These are phyloP conservation scores for Lasiodiplodia citricola DNA, from an alignment of 2,329 filamentous ascomycete genomes.

Conservation along the genomic window DNA sequence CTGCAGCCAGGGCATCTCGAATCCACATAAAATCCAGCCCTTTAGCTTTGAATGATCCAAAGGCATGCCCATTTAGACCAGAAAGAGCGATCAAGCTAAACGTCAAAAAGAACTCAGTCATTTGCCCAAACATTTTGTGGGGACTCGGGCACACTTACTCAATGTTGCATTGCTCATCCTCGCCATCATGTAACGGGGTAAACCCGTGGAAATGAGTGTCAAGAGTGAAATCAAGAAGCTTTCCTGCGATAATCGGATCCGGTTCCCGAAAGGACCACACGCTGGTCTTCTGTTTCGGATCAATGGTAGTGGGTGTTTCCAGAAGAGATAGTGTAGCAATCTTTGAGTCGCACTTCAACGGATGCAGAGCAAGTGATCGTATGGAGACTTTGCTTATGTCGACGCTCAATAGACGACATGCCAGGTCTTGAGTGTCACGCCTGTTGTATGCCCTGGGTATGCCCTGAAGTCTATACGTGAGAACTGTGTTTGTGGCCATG, in stretches of 20 bases:
- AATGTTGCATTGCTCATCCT: not conserved
- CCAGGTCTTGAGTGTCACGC: not conserved
- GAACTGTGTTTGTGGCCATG: not conserved
- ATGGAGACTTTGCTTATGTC: not conserved
- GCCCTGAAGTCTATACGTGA: not conserved
- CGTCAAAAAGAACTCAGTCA: not conserved
- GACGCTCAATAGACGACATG: not conserved
- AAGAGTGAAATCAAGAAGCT: not conserved
- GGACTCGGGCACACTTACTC: not conserved
- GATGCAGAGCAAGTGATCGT: not conserved
- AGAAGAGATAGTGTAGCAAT: not conserved
- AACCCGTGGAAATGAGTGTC: not conserved
- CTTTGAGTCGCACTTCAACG: not conserved
- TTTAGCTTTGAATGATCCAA: constrained; percentile 17
- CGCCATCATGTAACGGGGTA: not conserved
- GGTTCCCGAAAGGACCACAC: not conserved
- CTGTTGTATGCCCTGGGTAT: not conserved
- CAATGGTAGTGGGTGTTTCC: not conserved
- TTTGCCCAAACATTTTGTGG: not conserved
- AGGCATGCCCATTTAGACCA: constrained; percentile 4
- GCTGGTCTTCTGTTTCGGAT: too few relatives aligned
- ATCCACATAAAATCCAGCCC: not conserved
- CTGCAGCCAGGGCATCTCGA: not conserved
- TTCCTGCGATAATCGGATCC: not conserved
- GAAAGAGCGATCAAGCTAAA: not conserved